phyloP scores from a whole-genome alignment of 257 asterid genomes.

The Jasminum sambac region DNA sequence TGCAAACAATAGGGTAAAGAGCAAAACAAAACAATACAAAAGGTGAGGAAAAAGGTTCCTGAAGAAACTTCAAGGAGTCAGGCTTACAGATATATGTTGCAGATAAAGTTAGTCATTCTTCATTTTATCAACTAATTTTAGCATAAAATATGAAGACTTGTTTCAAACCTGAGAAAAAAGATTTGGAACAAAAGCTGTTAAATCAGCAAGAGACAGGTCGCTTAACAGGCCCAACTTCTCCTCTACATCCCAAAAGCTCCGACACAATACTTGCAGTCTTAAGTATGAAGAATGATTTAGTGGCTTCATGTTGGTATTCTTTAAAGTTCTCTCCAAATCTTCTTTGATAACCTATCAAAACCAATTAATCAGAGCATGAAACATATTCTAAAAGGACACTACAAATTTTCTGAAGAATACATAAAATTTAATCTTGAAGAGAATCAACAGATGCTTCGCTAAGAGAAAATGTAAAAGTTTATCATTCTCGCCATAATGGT shows the following conservation, averaged over 20 bases:
- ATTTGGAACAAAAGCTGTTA: constrained; percentile 69
- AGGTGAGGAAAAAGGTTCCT: neutral
- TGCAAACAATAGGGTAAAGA: neutral
- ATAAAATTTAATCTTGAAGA: constrained; percentile 16
- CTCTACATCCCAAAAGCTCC: constrained; percentile 87
- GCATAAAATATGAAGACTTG: neutral
- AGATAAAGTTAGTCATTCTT: neutral
- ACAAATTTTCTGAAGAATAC: constrained; percentile 16
- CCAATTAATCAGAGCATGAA: constrained; percentile 28
- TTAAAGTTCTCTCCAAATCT: constrained; percentile 82
- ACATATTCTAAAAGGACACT: constrained; percentile 6
- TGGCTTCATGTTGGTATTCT: constrained; percentile 97
- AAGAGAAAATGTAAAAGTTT: neutral
- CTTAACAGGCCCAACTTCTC: constrained; percentile 73
- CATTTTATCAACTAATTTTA: neutral
- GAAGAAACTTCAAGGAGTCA: constrained; percentile 6
- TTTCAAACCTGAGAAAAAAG: constrained; percentile 85
- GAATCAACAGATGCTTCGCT: constrained; percentile 3
- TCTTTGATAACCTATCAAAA: constrained; percentile 85
- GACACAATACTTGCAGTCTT: constrained; percentile 87
- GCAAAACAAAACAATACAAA: neutral
- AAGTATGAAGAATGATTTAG: constrained; percentile 79
- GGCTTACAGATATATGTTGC: neutral
- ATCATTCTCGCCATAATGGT: neutral
- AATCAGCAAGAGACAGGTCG: constrained; percentile 68